Evolutionary conservation across 352 stramenopile species (phyloP), one percentile per base, ranked within the genome.

Genomic region (Phytophthora sp.): DNA sequence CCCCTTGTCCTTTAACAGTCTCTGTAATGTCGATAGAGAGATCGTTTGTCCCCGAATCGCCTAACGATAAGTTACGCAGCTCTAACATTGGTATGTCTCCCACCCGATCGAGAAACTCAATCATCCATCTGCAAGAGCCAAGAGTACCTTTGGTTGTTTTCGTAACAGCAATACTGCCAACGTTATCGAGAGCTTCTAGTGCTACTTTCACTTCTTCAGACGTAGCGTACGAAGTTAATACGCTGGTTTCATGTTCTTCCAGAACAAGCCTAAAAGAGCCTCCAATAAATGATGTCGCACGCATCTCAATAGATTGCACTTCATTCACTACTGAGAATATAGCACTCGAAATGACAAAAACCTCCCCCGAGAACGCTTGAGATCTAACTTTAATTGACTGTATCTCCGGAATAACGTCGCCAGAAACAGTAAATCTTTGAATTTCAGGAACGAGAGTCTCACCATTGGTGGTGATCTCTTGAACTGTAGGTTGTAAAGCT

Each of bases 51-150:
- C 76, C 74, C 1, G 70, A 87, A 30, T 87, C 82, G 17, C 69
- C 49, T 0, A 91, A 55, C 8, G 73, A 79, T 7, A 85, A 24
- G 27, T 83, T 86, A 3, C 54, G 51, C 10, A 88, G 31, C 18
- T 62, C 35, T 28, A 93, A 46, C 38, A 80, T 58, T 0, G 76
- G 71, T 7, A 88, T 43, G 59, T 93, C 78, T 11, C 82, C 84
- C 8, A 55, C 72, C 10, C 82, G 64, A 0, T 85, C 66, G 2
- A 76, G 52, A 28, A 95, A 95, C 6, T 75, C 72, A 30, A 95
- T 66, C 10, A 72, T 53, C 83, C 84, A 95, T 7, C 68, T 76
- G 43, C 72, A 88, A 4, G 78, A 79, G 1, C 80, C 78, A 9
- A 66, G 44, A 6, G 39, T 43, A 20, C 80, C 69, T 15, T 43